Conservation (phyloP, 2,329 filamentous ascomycete genomes). For the Didymosphaeria variabile region DNA sequence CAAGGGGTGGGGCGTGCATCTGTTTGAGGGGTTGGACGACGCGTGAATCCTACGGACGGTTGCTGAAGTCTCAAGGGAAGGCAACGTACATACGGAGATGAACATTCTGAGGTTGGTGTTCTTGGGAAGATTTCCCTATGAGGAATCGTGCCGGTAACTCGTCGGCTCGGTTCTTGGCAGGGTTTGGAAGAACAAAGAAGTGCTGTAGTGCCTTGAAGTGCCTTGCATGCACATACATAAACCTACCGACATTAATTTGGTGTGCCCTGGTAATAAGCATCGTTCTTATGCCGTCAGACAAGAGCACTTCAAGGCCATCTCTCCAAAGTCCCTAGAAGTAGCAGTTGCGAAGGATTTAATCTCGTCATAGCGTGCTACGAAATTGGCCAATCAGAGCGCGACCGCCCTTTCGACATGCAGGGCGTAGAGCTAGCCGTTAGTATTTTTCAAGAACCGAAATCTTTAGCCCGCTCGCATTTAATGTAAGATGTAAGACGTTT, state of each 20-base stretch:
- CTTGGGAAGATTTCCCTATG: too few species aligned
- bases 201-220: too few species aligned
- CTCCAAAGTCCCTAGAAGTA: not conserved
- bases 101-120: too few species aligned
- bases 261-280: not conserved
- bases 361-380: not conserved
- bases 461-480: not conserved
- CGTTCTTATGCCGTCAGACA: not conserved
- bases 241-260: too few species aligned
- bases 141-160: too few species aligned
- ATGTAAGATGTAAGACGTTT: not conserved
- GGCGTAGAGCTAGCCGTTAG: conserved; percentile 6
- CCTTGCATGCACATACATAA: too few species aligned
- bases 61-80: not conserved
- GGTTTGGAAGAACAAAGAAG: too few species aligned
- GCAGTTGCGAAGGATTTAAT: not conserved
- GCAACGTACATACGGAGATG: too few species aligned
- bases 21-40: conserved; percentile 55
- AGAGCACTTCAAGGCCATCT: not conserved
- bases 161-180: too few species aligned
- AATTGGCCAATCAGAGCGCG: conserved; percentile 2
- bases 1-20: conserved; percentile 51
- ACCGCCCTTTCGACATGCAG: conserved; percentile 1
- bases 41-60: conserved; percentile 7
- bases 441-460: not conserved